Conservation (phyloP, 2,329 filamentous ascomycete species). For the Graphium sp. region DNA sequence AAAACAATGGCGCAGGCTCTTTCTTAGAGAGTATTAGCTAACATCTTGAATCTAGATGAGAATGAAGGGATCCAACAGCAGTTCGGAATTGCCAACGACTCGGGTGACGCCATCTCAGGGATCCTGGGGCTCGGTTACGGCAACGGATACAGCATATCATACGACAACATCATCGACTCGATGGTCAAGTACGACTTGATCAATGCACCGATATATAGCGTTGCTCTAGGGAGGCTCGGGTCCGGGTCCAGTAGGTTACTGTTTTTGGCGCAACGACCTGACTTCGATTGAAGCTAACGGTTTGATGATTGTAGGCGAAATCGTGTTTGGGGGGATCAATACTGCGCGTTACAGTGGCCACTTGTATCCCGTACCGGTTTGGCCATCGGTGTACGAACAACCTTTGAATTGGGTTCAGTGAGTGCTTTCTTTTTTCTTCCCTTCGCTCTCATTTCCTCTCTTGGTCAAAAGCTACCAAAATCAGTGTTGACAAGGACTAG, state of each 20-base stretch:
- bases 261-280: no score
- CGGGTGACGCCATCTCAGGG: constrained; percentile 17
- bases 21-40: not conserved
- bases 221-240: constrained; percentile 15
- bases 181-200: constrained; percentile 15
- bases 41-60: not conserved
- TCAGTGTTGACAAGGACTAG: constrained; percentile 6
- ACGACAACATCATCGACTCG: constrained; percentile 16
- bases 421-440: constrained; percentile 3
- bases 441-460: not conserved
- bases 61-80: constrained; percentile 7
- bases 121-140: constrained; percentile 19
- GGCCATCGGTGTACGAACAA: constrained; percentile 16
- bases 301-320: constrained; percentile 15
- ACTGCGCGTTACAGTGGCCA: constrained; percentile 14
- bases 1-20: no score
- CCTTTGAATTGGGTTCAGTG: constrained; percentile 15
- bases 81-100: constrained; percentile 17
- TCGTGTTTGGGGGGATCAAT: constrained; percentile 29
- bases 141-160: constrained; percentile 15
- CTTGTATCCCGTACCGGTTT: constrained; percentile 14
- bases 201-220: constrained; percentile 17
- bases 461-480: no score
- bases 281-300: no score
- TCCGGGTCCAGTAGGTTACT: constrained; percentile 12